Evolutionary conservation across 768 basidiomycete genomes (phyloP).

Genomic region (Termitomyces sp.): DNA sequence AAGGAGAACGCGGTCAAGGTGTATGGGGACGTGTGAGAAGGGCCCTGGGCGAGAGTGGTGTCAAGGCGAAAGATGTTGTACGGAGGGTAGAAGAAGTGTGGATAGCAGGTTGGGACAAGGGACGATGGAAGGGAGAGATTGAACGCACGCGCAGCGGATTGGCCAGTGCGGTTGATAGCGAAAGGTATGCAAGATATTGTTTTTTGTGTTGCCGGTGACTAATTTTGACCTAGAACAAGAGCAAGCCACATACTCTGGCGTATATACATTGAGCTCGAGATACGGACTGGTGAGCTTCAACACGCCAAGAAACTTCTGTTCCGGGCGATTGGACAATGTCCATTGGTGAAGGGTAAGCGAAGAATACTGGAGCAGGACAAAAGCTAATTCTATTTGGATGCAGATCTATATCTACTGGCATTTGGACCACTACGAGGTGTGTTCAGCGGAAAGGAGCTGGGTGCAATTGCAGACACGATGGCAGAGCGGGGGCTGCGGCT

Average conservation of each 20-base stretch:
- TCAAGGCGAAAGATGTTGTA: constrained; percentile 47
- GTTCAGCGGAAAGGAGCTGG: constrained; percentile 57
- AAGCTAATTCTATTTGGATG: not conserved
- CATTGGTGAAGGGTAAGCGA: constrained; percentile 62
- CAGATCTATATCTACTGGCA: constrained; percentile 74
- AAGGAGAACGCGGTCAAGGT: constrained; percentile 70
- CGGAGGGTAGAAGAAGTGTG: constrained; percentile 67
- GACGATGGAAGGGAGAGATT: constrained; percentile 62
- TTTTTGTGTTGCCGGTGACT: not conserved
- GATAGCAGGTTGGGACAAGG: constrained; percentile 74
- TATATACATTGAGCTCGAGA: constrained; percentile 73
- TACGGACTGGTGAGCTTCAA: constrained; percentile 48
- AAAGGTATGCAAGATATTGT: constrained; percentile 42
- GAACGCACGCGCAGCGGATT: constrained; percentile 68
- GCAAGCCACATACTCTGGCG: constrained; percentile 67
- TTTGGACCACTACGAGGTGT: constrained; percentile 64
- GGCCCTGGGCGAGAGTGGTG: constrained; percentile 44
- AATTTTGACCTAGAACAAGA: constrained; percentile 43
- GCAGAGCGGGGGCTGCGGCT: constrained; percentile 67
- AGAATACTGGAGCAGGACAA: not conserved
- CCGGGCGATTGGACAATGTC: constrained; percentile 70
- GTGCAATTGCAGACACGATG: constrained; percentile 65
- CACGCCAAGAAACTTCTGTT: constrained; percentile 70
- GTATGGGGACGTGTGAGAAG: constrained; percentile 69
- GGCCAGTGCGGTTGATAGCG: constrained; percentile 53